Base-by-base conservation (phyloP, 148 eudicot species). In the Camellia lanceoleosa region DNA sequence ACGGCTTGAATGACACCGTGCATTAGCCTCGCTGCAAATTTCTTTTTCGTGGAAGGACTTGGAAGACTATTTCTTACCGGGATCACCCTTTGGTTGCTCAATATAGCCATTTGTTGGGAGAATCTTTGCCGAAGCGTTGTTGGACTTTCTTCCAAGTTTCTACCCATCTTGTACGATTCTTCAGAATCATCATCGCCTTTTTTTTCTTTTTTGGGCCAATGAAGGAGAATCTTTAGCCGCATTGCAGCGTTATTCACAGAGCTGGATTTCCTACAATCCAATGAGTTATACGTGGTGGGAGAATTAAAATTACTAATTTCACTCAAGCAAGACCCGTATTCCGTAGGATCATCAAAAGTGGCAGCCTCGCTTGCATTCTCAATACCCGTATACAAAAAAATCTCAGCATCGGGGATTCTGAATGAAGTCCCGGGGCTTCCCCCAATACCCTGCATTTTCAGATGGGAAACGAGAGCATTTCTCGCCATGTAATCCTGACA, bases 381-480 rank as follows among this genome's bases (percentile, higher is more conserved):
- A 18, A 73, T 80, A 13, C 87, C 87, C 41, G 86, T 73, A 63
- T 81, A 86, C 60, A 88, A 66, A 61, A 87, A 83, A 20, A 94
- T 86, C 70, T 94, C 97, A 16, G 93, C 86, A 80, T 95, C 98
- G 1, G 91, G 90, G 56, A 90, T 83, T 77, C 93, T 79, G 84
- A 95, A 95, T 7, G 92, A 95, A 78, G 95, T 88, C 47, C 98
- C 98, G 0, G 98, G 98, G 74, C 98, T 94, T 43, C 83, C 82
- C 59, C 92, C 93, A 59, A 90, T 88, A 47, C 92, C 94, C 15
- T 80, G 94, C 81, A 79, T 81, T 78, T 79, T 90, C 46, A 80
- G 30, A 47, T 86, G 86, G 13, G 92, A 82, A 10, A 56, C 89
- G 18, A 85, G 77, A 41, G 84, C 85, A 14, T 30, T 87, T 84